These are phyloP conservation scores for Paraphysoderma sedebokerense DNA, from an alignment of 371 early-diverging fungal species.

Conservation along the genomic window DNA sequence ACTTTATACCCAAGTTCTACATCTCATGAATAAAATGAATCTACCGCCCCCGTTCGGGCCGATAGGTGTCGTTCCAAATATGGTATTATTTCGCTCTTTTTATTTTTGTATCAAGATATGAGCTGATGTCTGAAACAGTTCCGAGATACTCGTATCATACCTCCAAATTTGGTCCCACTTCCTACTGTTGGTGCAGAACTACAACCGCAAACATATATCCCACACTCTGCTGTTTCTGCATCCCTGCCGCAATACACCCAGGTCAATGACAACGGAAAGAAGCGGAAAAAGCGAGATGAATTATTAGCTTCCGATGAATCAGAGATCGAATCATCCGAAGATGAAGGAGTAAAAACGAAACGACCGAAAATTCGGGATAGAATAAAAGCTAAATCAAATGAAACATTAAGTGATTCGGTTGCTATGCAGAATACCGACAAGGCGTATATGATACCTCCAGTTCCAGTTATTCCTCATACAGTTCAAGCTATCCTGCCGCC, in stretches of 20 bases:
- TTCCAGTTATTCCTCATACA: too few relatives aligned
- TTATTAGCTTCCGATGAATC: slow-evolving; percentile 35
- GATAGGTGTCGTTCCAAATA: slow-evolving; percentile 10
- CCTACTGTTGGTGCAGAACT: neutral
- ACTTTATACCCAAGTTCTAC: slow-evolving; percentile 42
- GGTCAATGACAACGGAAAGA: slow-evolving; percentile 5
- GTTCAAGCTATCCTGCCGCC: too few relatives aligned
- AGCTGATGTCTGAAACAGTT: too few relatives aligned
- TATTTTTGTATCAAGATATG: too few relatives aligned
- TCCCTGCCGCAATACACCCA: slow-evolving; percentile 5
- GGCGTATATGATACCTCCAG: too few relatives aligned
- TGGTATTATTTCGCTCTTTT: too few relatives aligned
- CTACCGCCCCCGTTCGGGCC: slow-evolving; percentile 43
- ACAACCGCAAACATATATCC: neutral
- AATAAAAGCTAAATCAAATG: too few relatives aligned
- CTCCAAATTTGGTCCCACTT: slow-evolving; percentile 10
- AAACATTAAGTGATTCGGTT: too few relatives aligned
- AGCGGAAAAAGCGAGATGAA: slow-evolving; percentile 17
- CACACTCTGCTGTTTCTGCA: neutral
- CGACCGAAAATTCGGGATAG: too few relatives aligned
- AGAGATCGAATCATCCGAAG: slow-evolving; percentile 27
- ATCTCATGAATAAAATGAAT: slow-evolving; percentile 54
- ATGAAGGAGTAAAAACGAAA: slow-evolving; percentile 6
- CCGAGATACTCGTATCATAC: too few relatives aligned
- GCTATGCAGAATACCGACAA: too few relatives aligned